A percentile compares a stretch with the other conserved stretches of the same genome.
These are phyloP conservation scores for Groenewaldozyma tartarivorans DNA, from an alignment of 805 yeast genomes.

Conservation along the genomic window DNA sequence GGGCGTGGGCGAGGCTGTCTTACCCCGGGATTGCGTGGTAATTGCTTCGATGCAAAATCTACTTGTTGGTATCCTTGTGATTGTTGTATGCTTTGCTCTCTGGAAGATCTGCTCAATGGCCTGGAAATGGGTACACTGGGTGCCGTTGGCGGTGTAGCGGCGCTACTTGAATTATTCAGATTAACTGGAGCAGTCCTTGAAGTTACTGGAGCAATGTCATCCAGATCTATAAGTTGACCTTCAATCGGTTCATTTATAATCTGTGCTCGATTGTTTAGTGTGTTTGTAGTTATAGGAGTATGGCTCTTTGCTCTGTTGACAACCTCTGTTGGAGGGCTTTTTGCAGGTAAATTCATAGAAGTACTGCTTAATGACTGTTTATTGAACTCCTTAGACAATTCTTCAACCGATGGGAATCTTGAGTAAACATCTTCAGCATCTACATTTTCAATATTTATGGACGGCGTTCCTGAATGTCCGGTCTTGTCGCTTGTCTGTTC, in stretches of 20 bases:
- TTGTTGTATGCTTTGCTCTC: too few species aligned
- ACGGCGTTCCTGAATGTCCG: slow-evolving; percentile 2
- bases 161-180: too few species aligned
- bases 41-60: neutral
- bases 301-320: neutral
- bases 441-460: neutral
- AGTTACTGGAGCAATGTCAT: too few species aligned
- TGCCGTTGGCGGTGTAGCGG: too few species aligned
- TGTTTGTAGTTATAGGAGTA: neutral
- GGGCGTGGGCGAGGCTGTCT: neutral
- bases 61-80: too few species aligned
- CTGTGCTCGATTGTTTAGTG: neutral
- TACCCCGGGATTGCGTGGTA: neutral
- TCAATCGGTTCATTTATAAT: neutral
- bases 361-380: slow-evolving; percentile 1
- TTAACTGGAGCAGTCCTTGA: too few species aligned
- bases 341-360: neutral
- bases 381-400: slow-evolving; percentile 19
- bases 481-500: neutral
- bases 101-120: too few species aligned
- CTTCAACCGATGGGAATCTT: slow-evolving; percentile 28
- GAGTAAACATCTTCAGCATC: slow-evolving; percentile 16
- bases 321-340: too few species aligned
- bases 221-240: neutral
- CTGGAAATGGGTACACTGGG: neutral